phyloP scores from a whole-genome alignment of 495 filamentous ascomycete genomes.

The Corynascus novoguineensis region DNA sequence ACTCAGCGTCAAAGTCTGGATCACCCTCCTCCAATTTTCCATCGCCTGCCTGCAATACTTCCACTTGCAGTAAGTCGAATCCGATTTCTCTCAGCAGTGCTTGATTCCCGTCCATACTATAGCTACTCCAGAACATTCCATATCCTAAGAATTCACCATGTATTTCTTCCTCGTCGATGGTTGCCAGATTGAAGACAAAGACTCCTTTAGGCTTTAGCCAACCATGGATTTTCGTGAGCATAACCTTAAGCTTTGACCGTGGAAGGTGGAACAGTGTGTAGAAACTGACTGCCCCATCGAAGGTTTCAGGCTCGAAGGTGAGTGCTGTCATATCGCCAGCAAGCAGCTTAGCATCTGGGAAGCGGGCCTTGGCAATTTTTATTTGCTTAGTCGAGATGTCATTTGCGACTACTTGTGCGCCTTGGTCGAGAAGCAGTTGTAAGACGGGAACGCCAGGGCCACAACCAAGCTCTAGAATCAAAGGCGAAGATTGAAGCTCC shows the following conservation, averaged over 20 bases:
- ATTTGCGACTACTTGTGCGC: background rate
- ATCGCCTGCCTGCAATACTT: background rate
- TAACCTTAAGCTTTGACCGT: background rate
- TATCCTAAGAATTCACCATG: background rate
- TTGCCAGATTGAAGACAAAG: background rate
- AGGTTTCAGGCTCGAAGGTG: background rate
- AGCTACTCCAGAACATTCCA: background rate
- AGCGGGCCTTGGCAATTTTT: background rate
- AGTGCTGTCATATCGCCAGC: background rate
- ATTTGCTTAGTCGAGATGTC: background rate
- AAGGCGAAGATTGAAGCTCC: background rate
- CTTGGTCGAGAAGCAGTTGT: background rate
- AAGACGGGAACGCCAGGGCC: background rate
- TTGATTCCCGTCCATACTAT: background rate
- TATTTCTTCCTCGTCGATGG: background rate
- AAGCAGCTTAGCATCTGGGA: background rate
- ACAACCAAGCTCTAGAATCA: background rate
- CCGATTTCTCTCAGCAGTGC: background rate
- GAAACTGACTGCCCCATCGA: constrained; percentile 1
- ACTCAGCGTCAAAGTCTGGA: background rate
- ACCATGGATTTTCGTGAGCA: background rate
- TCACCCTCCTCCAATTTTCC: background rate
- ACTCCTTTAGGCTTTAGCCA: background rate
- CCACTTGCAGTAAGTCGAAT: background rate
- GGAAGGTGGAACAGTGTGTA: background rate